A percentile compares a stretch with the other conserved stretches of the same genome.
phyloP scores from a whole-genome alignment of 192 early-diverging fungal genomes.

The Coemansia sp. region DNA sequence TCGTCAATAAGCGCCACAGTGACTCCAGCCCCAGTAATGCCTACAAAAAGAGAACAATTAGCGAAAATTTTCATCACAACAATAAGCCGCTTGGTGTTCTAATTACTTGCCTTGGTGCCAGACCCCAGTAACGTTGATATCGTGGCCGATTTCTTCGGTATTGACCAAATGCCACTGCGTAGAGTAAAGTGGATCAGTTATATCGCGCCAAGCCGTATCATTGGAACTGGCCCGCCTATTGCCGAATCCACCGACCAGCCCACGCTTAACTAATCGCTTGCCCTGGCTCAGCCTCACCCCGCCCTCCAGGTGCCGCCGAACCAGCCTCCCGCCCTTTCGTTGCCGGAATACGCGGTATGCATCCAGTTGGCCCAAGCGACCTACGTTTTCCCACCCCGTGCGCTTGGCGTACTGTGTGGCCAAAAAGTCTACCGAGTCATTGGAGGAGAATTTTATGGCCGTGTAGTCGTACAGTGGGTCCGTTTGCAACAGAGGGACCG shows the following conservation, averaged over 20 bases:
- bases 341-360: slow-evolving; percentile 43
- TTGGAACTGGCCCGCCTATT: background rate
- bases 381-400: slow-evolving; percentile 41
- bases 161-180: slow-evolving; percentile 61
- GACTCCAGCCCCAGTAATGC: slow-evolving; percentile 82
- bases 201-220: slow-evolving; percentile 28
- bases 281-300: slow-evolving; percentile 13
- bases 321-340: background rate
- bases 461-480: slow-evolving; percentile 37
- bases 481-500: slow-evolving; percentile 19
- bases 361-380: slow-evolving; percentile 31
- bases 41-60: slow-evolving; percentile 5
- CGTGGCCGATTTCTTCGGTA: slow-evolving; percentile 59
- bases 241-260: slow-evolving; percentile 15
- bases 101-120: slow-evolving; percentile 66
- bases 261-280: slow-evolving; percentile 38
- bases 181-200: slow-evolving; percentile 43
- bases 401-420: slow-evolving; percentile 20
- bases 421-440: slow-evolving; percentile 10
- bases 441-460: slow-evolving; percentile 30
- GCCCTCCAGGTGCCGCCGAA: slow-evolving; percentile 1
- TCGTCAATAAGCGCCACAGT: slow-evolving; percentile 95
- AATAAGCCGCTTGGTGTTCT: background rate
- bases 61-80: background rate
- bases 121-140: slow-evolving; percentile 91